These are phyloP conservation scores for Leucogyrophana mollusca DNA, from an alignment of 768 basidiomycete species.

Conservation along the genomic window DNA sequence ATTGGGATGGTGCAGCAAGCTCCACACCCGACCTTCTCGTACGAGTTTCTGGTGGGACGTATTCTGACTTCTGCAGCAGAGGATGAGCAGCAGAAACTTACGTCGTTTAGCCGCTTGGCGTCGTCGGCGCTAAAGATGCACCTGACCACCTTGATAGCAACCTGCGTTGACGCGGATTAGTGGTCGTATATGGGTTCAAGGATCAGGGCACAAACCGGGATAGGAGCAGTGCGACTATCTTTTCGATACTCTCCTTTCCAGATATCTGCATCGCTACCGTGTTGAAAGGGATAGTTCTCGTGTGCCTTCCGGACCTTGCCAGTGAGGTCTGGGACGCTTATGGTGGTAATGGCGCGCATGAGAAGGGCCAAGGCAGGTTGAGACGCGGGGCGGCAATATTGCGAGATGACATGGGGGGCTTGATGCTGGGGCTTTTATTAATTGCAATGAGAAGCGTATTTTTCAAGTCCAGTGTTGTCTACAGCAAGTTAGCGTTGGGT, in stretches of 20 bases:
- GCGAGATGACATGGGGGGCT: too few relatives aligned
- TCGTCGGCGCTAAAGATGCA: conserved; percentile 14
- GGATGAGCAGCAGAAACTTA: conserved; percentile 6
- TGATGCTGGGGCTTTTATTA: too few relatives aligned
- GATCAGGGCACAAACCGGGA: too few relatives aligned
- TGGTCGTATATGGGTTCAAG: neutral
- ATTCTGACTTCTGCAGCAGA: neutral
- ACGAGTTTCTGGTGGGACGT: conserved; percentile 19
- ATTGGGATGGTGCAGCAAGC: conserved; percentile 18
- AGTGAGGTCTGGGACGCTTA: neutral
- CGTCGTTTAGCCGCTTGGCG: conserved; percentile 17
- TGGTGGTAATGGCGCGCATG: too few relatives aligned
- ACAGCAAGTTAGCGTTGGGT: too few relatives aligned
- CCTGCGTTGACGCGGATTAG: conserved; percentile 5
- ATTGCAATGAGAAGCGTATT: too few relatives aligned
- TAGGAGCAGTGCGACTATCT: neutral
- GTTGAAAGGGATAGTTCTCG: neutral
- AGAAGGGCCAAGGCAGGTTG: too few relatives aligned
- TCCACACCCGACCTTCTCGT: conserved; percentile 28
- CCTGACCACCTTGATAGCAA: conserved; percentile 27
- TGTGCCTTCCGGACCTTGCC: neutral
- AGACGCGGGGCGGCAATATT: too few relatives aligned
- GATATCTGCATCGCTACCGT: conserved; percentile 1
- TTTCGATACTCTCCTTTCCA: neutral
- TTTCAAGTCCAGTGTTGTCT: too few relatives aligned